Base-by-base conservation (phyloP, 2,329 filamentous ascomycete genomes). In the Ceratocystiopsis brevicomis region DNA sequence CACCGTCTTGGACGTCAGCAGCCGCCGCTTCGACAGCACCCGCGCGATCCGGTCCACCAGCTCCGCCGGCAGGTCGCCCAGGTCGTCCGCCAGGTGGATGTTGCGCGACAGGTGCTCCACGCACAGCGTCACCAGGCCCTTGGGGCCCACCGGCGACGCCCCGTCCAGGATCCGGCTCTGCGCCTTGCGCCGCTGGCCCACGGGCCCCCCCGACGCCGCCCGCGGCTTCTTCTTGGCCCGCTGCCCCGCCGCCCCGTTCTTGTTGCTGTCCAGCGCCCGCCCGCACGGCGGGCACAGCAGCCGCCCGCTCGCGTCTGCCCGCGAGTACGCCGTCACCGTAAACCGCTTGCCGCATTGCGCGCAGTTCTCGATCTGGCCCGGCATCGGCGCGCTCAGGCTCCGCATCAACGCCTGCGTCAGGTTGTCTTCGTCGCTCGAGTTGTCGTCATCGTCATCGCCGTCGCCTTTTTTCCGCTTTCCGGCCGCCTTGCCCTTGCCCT, bases 101-200 rank as follows among this genome's bases (percentile, higher is more conserved):
- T 79, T 76, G 52, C 69, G 73, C 8, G 73, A 71, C 14, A 79
- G 54, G 1, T 69, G 74, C 53, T 78, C 71, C 39, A 78, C 68
- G 51, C 75, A 78, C 8, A 78, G 61, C 3, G 69, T 71, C 51
- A 78, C 71, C 25, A 88, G 57, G 15, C 71, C 69, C 62, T 85
- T 86, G 16, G 76, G 71, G 17, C 82, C 81, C 12, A 73, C 63
- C 13, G 66, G 63, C 40, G 68, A 71, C 21, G 71, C 64, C 21
- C 87, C 86, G 56, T 95, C 88, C 11, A 95, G 69, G 11, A 90
- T 73, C 48, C 83, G 78, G 58, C 85, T 94, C 59, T 92, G 82
- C 3, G 80, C 63, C 56, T 87, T 81, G 47, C 87, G 76, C 36
- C 84, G 76, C 43, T 70, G 72, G 21, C 67, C 71, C 41, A 74